Conservation (phyloP, 345 rosid genomes). For the Rhodamnia argentea region DNA sequence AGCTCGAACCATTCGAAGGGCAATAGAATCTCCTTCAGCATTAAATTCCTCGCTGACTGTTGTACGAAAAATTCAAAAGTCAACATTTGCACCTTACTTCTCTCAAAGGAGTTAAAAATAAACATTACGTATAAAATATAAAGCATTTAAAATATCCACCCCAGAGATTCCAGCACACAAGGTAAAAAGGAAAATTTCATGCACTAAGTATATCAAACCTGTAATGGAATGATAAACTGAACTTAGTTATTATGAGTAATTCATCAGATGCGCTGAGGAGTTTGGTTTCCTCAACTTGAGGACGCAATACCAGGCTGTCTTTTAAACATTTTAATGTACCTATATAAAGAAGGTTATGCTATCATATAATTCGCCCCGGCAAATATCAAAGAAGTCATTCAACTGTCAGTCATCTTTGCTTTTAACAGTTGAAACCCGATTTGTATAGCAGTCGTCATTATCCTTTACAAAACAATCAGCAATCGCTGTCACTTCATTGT, state of each 20-base stretch:
- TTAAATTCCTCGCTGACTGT: slow-evolving; percentile 63
- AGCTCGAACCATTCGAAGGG: slow-evolving; percentile 64
- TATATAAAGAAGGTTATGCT: neutral
- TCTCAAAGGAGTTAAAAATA: neutral
- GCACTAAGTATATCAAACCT: neutral
- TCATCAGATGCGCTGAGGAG: neutral
- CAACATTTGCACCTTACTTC: neutral
- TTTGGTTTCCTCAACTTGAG: neutral
- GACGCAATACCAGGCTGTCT: neutral
- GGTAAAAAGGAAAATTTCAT: neutral
- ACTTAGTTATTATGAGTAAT: neutral
- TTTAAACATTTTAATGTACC: neutral
- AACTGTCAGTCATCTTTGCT: neutral
- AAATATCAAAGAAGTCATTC: neutral
- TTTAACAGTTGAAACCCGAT: neutral
- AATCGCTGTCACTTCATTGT: neutral
- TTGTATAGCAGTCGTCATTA: rapidly evolving
- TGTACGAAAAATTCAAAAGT: neutral
- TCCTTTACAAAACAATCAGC: neutral
- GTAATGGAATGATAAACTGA: neutral
- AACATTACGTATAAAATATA: neutral
- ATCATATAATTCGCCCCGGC: neutral
- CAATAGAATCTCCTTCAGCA: slow-evolving; percentile 60
- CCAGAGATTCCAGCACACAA: neutral
- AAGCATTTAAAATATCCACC: neutral